Evolutionary conservation across 768 basidiomycete genomes (phyloP).

Genomic region (Boletus huronensis): DNA sequence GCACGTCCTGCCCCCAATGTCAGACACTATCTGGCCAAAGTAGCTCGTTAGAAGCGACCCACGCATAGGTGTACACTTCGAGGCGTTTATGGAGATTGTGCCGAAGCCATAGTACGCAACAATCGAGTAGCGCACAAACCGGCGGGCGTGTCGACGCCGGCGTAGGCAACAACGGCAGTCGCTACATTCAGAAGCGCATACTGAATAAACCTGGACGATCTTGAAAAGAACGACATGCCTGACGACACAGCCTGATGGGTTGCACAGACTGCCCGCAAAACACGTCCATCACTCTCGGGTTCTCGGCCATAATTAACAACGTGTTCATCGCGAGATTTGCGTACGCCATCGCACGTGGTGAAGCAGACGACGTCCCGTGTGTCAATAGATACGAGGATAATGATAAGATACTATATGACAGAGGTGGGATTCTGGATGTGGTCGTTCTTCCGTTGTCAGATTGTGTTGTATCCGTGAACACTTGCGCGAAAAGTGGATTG

Average conservation of each 20-base stretch:
- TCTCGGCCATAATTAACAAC: slow-evolving; percentile 50
- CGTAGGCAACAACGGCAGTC: slow-evolving; percentile 48
- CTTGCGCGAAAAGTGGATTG: slow-evolving; percentile 47
- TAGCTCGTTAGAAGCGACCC: slow-evolving; percentile 18
- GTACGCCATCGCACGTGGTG: slow-evolving; percentile 58
- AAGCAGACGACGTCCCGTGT: slow-evolving; percentile 60
- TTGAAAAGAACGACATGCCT: slow-evolving; percentile 38
- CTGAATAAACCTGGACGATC: neutral
- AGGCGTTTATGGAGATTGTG: slow-evolving; percentile 66
- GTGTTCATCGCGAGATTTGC: slow-evolving; percentile 55
- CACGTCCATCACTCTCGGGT: slow-evolving; percentile 42
- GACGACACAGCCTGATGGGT: slow-evolving; percentile 56
- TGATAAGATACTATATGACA: slow-evolving; percentile 48
- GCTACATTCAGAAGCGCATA: slow-evolving; percentile 32
- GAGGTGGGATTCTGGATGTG: slow-evolving; percentile 29
- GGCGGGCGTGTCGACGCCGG: slow-evolving; percentile 40
- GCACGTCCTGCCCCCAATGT: slow-evolving; percentile 43
- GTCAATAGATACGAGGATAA: slow-evolving; percentile 64
- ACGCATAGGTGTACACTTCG: slow-evolving; percentile 58
- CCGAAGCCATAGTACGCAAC: slow-evolving; percentile 64
- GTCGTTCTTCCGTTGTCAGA: slow-evolving; percentile 25
- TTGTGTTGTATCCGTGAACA: slow-evolving; percentile 40
- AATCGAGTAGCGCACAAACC: slow-evolving; percentile 61
- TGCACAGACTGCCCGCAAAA: slow-evolving; percentile 42
- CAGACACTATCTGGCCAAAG: neutral